Percentiles rank a stretch among this genome's conserved stretches.
Conservation (phyloP, 257 asterid species). For the Ehretia macrophylla region DNA sequence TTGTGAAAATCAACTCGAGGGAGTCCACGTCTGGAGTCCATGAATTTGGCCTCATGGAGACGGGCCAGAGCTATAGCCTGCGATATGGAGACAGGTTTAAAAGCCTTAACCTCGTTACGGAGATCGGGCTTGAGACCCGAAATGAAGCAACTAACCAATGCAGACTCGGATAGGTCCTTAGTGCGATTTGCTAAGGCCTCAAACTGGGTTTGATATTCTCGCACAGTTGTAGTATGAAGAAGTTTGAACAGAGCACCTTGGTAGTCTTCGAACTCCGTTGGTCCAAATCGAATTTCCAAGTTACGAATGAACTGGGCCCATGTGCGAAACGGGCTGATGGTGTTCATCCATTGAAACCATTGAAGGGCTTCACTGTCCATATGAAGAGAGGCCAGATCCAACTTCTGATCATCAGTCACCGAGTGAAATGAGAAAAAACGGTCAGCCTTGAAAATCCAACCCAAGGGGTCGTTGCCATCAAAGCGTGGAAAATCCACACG, state of each 20-base stretch:
- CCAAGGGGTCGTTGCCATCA: too few relatives aligned
- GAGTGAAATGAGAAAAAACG: too few relatives aligned
- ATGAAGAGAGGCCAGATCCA: too few relatives aligned
- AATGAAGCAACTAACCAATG: conserved; percentile 4
- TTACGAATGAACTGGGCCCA: too few relatives aligned
- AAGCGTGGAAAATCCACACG: too few relatives aligned
- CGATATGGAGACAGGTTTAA: background rate
- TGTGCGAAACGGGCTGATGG: too few relatives aligned
- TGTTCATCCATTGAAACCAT: too few relatives aligned
- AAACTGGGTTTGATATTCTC: background rate
- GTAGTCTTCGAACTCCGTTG: background rate
- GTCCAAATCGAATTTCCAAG: background rate
- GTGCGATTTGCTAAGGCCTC: background rate
- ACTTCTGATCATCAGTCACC: too few relatives aligned
- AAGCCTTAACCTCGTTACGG: background rate
- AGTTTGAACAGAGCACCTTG: background rate
- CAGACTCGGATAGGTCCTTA: too few relatives aligned
- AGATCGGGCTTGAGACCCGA: background rate
- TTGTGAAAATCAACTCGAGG: too few relatives aligned
- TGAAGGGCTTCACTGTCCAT: too few relatives aligned
- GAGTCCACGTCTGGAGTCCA: background rate
- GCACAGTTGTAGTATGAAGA: background rate
- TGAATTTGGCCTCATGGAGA: background rate
- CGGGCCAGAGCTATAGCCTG: background rate
- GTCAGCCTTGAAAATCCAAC: too few relatives aligned